These are phyloP conservation scores for Cladosporium phlei DNA, from an alignment of 2,329 filamentous ascomycete genomes.

Conservation along the genomic window DNA sequence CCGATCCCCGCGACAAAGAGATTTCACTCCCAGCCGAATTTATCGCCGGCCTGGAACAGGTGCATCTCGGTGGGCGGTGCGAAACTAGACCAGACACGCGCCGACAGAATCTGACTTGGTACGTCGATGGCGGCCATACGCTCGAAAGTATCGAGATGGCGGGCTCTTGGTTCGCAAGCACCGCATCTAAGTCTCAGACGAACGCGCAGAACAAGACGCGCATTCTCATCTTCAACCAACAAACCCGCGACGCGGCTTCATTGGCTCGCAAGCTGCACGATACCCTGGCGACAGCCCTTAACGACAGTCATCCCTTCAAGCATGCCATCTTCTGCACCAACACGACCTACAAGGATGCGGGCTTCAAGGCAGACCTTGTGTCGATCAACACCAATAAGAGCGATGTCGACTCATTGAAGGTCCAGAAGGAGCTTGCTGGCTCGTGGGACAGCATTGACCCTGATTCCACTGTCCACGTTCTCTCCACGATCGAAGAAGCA, in stretches of 20 bases:
- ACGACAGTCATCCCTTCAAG: conserved; percentile 52
- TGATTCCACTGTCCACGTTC: conserved; percentile 50
- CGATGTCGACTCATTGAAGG: conserved; percentile 55
- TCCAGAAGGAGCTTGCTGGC: conserved; percentile 63
- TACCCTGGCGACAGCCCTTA: conserved; percentile 45
- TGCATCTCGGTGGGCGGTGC: conserved; percentile 70
- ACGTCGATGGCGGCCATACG: conserved; percentile 85
- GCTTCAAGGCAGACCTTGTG: conserved; percentile 60
- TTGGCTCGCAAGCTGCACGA: conserved; percentile 61
- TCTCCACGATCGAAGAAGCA: conserved; percentile 65
- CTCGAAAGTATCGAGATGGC: conserved; percentile 74
- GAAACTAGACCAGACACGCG: conserved; percentile 58
- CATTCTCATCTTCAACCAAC: conserved; percentile 85
- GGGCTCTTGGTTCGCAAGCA: conserved; percentile 67
- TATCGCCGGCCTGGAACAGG: conserved; percentile 59
- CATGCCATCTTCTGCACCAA: conserved; percentile 81
- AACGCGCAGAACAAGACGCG: conserved; percentile 38
- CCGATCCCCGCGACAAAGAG: conserved; percentile 36
- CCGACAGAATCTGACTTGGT: conserved; percentile 59
- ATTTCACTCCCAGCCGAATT: conserved; percentile 57
- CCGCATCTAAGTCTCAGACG: conserved; percentile 26
- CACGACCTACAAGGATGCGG: conserved; percentile 56
- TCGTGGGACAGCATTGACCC: conserved; percentile 57
- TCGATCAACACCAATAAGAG: conserved; percentile 56
- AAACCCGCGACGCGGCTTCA: conserved; percentile 68